These are phyloP conservation scores for Vigna angularis DNA, from an alignment of 306 rosid genomes.

Conservation along the genomic window DNA sequence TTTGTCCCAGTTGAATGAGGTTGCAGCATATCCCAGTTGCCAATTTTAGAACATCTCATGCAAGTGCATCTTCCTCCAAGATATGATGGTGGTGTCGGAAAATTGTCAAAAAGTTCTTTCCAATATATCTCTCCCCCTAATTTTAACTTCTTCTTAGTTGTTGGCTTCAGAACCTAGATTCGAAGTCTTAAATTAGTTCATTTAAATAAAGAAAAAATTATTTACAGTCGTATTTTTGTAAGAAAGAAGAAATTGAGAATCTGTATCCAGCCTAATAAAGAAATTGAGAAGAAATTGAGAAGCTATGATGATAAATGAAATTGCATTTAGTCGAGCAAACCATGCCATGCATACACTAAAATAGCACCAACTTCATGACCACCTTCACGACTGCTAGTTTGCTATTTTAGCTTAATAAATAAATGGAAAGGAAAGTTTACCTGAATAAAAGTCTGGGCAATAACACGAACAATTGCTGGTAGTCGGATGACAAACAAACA, in stretches of 20 bases:
- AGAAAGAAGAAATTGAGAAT: constrained; percentile 21
- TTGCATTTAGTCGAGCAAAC: constrained; percentile 23
- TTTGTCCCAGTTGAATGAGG: constrained; percentile 49
- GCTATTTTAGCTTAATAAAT: constrained; percentile 27
- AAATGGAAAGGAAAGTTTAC: constrained; percentile 53
- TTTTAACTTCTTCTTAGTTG: constrained; percentile 77
- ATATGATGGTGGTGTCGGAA: constrained; percentile 64
- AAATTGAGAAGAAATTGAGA: too few species aligned
- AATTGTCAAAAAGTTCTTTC: constrained; percentile 68
- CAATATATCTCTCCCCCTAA: constrained; percentile 69
- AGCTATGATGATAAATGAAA: constrained; percentile 3
- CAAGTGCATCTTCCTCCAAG: constrained; percentile 87
- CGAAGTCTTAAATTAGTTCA: constrained; percentile 40
- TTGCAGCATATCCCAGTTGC: constrained; percentile 40
- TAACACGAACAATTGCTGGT: constrained; percentile 84
- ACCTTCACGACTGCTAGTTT: constrained; percentile 24
- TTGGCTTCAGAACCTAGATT: constrained; percentile 77
- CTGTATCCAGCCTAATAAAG: too few species aligned
- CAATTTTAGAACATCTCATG: constrained; percentile 63
- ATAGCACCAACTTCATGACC: background rate
- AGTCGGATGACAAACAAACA: constrained; percentile 83
- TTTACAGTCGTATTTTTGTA: constrained; percentile 1
- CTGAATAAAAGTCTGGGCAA: constrained; percentile 85
- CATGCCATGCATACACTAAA: background rate
- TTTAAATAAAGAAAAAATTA: background rate